Conservation (phyloP, 2,329 filamentous ascomycete species). For the Aspergillus transmontanensis region DNA sequence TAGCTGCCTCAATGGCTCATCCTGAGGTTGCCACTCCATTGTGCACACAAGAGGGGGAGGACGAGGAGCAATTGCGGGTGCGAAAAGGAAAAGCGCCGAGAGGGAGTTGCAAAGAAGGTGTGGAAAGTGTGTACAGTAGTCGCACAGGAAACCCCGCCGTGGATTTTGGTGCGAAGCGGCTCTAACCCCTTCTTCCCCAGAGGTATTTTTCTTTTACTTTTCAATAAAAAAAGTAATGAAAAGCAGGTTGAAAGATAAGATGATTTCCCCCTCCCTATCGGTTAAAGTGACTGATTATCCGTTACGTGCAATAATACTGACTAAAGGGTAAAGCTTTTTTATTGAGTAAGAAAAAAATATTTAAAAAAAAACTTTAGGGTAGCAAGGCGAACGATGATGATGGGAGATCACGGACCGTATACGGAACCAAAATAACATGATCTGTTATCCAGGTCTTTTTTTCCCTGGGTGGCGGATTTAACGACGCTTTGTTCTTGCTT, state of each 20-base stretch:
- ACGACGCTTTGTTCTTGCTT: not conserved
- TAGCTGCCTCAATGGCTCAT: constrained; percentile 85
- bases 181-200: constrained; percentile 19
- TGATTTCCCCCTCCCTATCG: not conserved
- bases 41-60: constrained; percentile 13
- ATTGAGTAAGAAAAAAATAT: not conserved
- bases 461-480: not conserved
- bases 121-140: constrained; percentile 20
- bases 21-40: constrained; percentile 92
- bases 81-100: constrained; percentile 12
- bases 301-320: not conserved
- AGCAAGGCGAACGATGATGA: not conserved
- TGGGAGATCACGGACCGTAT: not conserved
- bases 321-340: not conserved
- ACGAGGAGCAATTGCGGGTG: constrained; percentile 13
- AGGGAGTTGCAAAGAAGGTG: constrained; percentile 6
- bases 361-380: not conserved
- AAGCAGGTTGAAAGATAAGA: not conserved
- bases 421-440: not conserved
- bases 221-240: not conserved
- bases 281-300: not conserved
- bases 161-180: constrained; percentile 19
- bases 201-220: not conserved
- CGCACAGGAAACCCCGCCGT: constrained; percentile 26
- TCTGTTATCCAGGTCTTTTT: not conserved